Evolutionary conservation across 176 grass and related monocot species (phyloP).

Genomic region (Thinopyrum elongatum): DNA sequence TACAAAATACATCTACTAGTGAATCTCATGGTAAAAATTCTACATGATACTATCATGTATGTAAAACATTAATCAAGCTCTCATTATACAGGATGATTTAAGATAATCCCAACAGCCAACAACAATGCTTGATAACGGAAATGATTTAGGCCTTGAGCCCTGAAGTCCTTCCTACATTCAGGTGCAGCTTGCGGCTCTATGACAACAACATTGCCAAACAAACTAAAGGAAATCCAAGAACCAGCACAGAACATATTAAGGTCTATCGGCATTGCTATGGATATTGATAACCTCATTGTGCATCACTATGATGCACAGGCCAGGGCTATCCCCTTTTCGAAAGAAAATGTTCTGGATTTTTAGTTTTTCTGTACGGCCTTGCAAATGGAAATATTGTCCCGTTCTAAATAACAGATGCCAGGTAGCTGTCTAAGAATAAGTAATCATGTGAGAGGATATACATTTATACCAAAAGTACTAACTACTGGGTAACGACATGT

Average conservation of each 20-base stretch:
- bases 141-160: neutral
- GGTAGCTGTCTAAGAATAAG: neutral
- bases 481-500: neutral
- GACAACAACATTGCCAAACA: neutral
- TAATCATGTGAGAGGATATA: neutral
- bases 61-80: neutral
- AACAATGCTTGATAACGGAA: neutral
- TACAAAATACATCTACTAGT: neutral
- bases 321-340: too few relatives aligned
- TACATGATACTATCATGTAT: neutral
- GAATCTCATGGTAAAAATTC: neutral
- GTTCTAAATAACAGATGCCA: neutral
- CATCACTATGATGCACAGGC: too few relatives aligned
- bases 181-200: neutral
- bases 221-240: neutral
- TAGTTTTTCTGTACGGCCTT: too few relatives aligned
- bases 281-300: neutral
- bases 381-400: neutral
- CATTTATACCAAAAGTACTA: neutral
- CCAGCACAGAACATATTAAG: neutral
- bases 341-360: too few relatives aligned
- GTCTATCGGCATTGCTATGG: neutral
- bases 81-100: neutral
- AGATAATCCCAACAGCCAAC: neutral
- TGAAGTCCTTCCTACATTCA: neutral